Percentiles rank a stretch among this genome's conserved stretches.
Conservation (phyloP, 176 grass and related monocot genomes). For the Eragrostis curvula region DNA sequence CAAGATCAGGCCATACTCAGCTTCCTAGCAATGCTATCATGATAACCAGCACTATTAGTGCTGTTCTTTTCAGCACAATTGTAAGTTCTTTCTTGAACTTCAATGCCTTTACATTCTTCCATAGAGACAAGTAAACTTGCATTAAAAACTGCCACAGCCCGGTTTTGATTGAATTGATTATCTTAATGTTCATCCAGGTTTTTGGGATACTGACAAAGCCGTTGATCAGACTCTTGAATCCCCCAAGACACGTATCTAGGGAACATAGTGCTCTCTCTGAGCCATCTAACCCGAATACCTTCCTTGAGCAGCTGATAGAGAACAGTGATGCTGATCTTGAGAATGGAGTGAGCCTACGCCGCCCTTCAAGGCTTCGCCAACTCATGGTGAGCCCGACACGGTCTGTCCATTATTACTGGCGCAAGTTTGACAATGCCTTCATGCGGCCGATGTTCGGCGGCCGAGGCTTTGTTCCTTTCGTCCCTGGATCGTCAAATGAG, state of each 20-base stretch:
- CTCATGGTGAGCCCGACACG: constrained; percentile 57
- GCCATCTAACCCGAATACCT: constrained; percentile 79
- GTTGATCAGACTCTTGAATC: constrained; percentile 65
- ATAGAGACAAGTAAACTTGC: neutral
- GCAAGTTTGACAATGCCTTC: constrained; percentile 79
- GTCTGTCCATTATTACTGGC: constrained; percentile 90
- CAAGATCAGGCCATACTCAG: constrained; percentile 82
- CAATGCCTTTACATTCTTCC: neutral
- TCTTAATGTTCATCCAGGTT: constrained; percentile 48
- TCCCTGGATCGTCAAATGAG: constrained; percentile 68
- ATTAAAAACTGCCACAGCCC: neutral
- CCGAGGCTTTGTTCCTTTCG: constrained; percentile 74
- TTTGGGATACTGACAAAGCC: constrained; percentile 94
- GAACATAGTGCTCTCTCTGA: constrained; percentile 59
- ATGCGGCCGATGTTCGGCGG: constrained; percentile 89
- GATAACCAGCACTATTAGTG: constrained; percentile 88
- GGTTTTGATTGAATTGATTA: neutral
- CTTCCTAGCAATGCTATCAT: constrained; percentile 86
- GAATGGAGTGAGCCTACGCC: constrained; percentile 38
- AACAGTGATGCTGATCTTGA: constrained; percentile 46
- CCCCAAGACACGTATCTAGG: constrained; percentile 53
- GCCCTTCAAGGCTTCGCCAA: constrained; percentile 68
- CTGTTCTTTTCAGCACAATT: constrained; percentile 91
- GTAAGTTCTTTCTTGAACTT: constrained; percentile 49
- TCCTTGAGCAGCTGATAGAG: constrained; percentile 50